These are phyloP conservation scores for Suillus paluster DNA, from an alignment of 768 basidiomycete species.

Conservation along the genomic window DNA sequence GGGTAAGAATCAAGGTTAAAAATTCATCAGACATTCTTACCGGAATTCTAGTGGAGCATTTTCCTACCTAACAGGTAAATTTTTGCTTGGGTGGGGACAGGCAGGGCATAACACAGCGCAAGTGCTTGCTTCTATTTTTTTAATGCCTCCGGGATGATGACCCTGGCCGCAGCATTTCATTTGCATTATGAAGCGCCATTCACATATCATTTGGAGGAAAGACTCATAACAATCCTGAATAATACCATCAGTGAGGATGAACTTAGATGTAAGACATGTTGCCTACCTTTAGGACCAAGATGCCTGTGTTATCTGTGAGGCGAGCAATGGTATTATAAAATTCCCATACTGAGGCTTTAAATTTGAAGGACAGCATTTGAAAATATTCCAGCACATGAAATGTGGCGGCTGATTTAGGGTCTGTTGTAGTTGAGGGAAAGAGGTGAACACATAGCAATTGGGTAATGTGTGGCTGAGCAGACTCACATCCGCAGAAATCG, in stretches of 20 bases:
- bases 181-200: background rate
- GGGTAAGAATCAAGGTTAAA: background rate
- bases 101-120: slow-evolving; percentile 6
- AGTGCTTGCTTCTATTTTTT: background rate
- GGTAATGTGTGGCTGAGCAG: slow-evolving; percentile 6
- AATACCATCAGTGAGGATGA: background rate
- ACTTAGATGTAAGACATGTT: background rate
- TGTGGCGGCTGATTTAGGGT: slow-evolving; percentile 33
- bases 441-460: slow-evolving; percentile 14
- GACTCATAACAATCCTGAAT: background rate
- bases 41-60: background rate
- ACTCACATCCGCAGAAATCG: slow-evolving; percentile 17
- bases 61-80: slow-evolving; percentile 12
- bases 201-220: background rate
- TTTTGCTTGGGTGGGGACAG: slow-evolving; percentile 10
- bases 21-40: background rate
- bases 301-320: slow-evolving; percentile 30
- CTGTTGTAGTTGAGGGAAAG: slow-evolving; percentile 17
- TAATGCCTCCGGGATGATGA: background rate
- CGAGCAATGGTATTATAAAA: slow-evolving; percentile 21
- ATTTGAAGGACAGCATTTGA: slow-evolving; percentile 32
- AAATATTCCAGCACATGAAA: slow-evolving; percentile 29
- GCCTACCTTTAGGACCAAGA: slow-evolving; percentile 1
- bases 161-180: background rate
- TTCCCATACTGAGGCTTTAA: slow-evolving; percentile 31